These are phyloP conservation scores for Podospora anserina DNA, from an alignment of 495 filamentous ascomycete genomes.

Conservation along the genomic window DNA sequence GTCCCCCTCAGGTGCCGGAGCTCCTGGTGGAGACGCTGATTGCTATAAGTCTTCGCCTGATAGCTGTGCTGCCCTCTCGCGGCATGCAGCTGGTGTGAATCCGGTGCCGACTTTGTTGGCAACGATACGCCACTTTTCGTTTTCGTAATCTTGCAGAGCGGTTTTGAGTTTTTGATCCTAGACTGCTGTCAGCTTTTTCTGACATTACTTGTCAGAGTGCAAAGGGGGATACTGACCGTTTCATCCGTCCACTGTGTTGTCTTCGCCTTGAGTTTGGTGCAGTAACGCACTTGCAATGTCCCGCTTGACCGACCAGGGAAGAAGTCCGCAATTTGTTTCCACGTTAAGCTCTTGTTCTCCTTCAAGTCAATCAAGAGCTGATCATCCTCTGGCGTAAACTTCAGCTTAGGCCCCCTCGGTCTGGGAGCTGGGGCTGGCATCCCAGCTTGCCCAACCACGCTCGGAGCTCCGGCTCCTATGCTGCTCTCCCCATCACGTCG, in stretches of 20 bases:
- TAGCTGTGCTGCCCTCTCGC: slow-evolving; percentile 68
- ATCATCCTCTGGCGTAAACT: slow-evolving; percentile 89
- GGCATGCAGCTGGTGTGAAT: slow-evolving; percentile 79
- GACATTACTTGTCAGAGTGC: slow-evolving; percentile 1
- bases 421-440: slow-evolving; percentile 76
- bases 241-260: slow-evolving; percentile 90
- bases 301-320: slow-evolving; percentile 85
- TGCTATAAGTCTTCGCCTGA: slow-evolving; percentile 51
- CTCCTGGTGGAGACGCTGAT: slow-evolving; percentile 52
- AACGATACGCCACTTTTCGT: slow-evolving; percentile 85
- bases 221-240: slow-evolving; percentile 58
- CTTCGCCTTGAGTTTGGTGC: slow-evolving; percentile 89
- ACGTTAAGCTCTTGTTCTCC: slow-evolving; percentile 86
- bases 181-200: slow-evolving; percentile 20
- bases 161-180: slow-evolving; percentile 75
- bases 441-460: slow-evolving; percentile 73
- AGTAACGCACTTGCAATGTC: slow-evolving; percentile 89
- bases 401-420: slow-evolving; percentile 79
- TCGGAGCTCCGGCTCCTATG: slow-evolving; percentile 54
- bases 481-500: slow-evolving; percentile 49
- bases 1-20: slow-evolving; percentile 53
- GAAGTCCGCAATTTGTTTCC: slow-evolving; percentile 95
- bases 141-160: slow-evolving; percentile 83
- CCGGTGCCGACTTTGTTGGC: slow-evolving; percentile 82
- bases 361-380: slow-evolving; percentile 79